A percentile compares a stretch with the other conserved stretches of the same genome.
Evolutionary conservation across 192 early-diverging fungal genomes (phyloP).

Genomic region (Mortierella hygrophila): DNA sequence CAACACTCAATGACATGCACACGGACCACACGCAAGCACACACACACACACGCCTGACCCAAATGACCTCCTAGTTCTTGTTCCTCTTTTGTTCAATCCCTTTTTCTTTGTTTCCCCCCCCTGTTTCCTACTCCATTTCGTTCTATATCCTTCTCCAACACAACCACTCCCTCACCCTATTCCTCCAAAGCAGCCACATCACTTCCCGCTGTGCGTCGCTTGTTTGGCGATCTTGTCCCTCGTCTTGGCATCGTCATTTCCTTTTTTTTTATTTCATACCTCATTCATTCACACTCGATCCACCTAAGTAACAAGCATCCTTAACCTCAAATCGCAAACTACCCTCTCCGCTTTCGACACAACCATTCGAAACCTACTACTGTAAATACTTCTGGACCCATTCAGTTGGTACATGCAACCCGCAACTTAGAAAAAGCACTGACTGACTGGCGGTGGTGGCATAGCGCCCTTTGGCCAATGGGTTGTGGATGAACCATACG

Average conservation of each 20-base stretch:
- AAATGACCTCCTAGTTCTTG: not conserved
- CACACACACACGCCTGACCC: not conserved
- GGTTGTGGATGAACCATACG: not conserved
- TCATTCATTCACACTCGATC: too few relatives aligned
- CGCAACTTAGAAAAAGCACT: not conserved
- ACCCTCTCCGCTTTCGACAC: not conserved
- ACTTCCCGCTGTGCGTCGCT: not conserved
- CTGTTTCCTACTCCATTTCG: not conserved
- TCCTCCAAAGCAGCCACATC: not conserved
- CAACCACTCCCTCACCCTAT: not conserved
- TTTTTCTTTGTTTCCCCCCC: not conserved
- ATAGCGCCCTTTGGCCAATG: slow-evolving; percentile 8
- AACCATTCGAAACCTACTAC: not conserved
- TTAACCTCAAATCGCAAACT: not conserved
- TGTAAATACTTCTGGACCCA: not conserved
- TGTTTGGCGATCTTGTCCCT: not conserved
- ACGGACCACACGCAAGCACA: not conserved
- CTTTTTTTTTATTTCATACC: not conserved
- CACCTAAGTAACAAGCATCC: too few relatives aligned
- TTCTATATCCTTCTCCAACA: not conserved
- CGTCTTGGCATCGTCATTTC: not conserved
- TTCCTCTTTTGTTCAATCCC: not conserved
- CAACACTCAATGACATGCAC: not conserved
- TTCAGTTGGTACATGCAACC: not conserved
- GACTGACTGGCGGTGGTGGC: not conserved